A percentile compares a stretch with the other conserved stretches of the same genome.
phyloP scores from a whole-genome alignment of 306 rosid genomes.

The Pyrus communis region DNA sequence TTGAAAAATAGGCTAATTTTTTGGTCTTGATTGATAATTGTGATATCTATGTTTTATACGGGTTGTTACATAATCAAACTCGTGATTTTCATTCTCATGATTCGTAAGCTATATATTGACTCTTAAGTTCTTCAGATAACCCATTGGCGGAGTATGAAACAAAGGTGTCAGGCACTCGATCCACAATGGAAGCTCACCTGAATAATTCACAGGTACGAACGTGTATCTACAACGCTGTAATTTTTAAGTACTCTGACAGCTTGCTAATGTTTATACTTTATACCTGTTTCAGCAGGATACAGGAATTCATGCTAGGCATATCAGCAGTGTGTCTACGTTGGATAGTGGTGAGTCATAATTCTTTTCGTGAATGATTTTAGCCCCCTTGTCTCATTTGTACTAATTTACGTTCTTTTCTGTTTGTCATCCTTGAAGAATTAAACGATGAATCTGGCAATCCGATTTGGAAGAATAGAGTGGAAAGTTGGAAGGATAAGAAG shows the following conservation, averaged over 20 bases:
- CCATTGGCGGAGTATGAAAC: conserved; percentile 29
- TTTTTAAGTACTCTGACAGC: background rate
- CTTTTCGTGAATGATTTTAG: conserved; percentile 6
- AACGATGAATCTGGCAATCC: conserved; percentile 91
- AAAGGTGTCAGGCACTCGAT: conserved; percentile 33
- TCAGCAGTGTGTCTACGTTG: conserved; percentile 80
- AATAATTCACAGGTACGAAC: conserved; percentile 46
- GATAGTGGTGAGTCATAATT: conserved; percentile 64
- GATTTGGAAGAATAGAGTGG: conserved; percentile 96
- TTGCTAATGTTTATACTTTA: conserved; percentile 7
- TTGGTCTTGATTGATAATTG: background rate
- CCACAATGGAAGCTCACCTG: conserved; percentile 51
- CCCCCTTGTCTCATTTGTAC: conserved; percentile 3
- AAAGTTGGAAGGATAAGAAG: conserved; percentile 96
- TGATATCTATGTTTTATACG: background rate
- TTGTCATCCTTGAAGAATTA: conserved; percentile 43
- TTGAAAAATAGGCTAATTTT: background rate
- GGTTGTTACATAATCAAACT: background rate
- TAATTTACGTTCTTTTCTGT: background rate
- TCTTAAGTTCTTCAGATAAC: conserved; percentile 37
- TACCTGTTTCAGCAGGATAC: conserved; percentile 45
- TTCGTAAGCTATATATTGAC: background rate
- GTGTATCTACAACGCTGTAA: background rate
- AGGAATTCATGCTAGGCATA: conserved; percentile 91
- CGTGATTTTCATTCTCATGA: background rate